Conservation (phyloP, 495 filamentous ascomycete genomes). For the Polyplosphaeria fusca region DNA sequence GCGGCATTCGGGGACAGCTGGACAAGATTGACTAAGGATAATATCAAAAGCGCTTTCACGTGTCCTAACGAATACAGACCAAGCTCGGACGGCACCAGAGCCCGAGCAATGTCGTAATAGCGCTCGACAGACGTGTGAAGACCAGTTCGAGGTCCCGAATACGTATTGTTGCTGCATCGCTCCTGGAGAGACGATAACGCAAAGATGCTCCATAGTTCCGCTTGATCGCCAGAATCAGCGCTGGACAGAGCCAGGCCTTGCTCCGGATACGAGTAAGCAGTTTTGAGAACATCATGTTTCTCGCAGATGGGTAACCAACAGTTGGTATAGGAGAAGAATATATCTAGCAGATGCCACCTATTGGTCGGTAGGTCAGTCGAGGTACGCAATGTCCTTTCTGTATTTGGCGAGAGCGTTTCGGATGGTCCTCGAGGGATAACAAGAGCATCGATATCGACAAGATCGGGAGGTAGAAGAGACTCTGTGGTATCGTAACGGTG, state of each 20-base stretch:
- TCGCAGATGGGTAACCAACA: constrained; percentile 70
- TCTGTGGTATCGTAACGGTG: too few species aligned
- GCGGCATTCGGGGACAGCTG: constrained; percentile 53
- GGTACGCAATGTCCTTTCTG: too few species aligned
- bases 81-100: constrained; percentile 57
- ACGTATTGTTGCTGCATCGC: constrained; percentile 13
- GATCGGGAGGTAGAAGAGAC: too few species aligned
- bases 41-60: constrained; percentile 61
- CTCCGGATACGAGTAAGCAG: constrained; percentile 50
- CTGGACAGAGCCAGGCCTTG: constrained; percentile 29
- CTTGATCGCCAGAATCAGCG: constrained; percentile 53
- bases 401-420: too few species aligned
- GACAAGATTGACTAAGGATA: constrained; percentile 59
- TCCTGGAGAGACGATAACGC: constrained; percentile 49
- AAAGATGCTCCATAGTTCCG: constrained; percentile 63
- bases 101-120: constrained; percentile 58
- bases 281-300: constrained; percentile 61
- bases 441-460: not conserved
- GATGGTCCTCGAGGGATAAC: not conserved
- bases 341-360: constrained; percentile 63
- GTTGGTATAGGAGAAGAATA: constrained; percentile 71
- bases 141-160: not conserved
- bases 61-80: constrained; percentile 58
- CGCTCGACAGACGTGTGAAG: constrained; percentile 34
- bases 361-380: constrained; percentile 50